Evolutionary conservation across 805 yeast genomes (phyloP).

Genomic region (Limtongozyma cylindracea): DNA sequence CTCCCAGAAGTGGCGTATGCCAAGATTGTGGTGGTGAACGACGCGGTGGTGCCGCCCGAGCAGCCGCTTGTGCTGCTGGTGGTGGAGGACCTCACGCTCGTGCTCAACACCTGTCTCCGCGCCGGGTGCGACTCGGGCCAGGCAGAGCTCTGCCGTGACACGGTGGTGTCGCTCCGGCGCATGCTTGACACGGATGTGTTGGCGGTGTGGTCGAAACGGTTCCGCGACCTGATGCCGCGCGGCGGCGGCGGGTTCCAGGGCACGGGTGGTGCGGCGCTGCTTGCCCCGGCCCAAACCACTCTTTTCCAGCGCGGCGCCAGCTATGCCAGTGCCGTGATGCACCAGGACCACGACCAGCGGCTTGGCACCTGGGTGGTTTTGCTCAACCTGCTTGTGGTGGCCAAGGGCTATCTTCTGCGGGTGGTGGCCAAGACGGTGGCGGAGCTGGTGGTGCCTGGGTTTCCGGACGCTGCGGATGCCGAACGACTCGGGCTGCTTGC

Average conservation of each 20-base stretch:
- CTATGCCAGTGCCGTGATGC: too few species aligned
- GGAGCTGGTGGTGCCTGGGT: too few species aligned
- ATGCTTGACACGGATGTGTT: slow-evolving; percentile 40
- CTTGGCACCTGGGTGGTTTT: slow-evolving; percentile 21
- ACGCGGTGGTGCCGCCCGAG: slow-evolving; percentile 12
- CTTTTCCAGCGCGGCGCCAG: too few species aligned
- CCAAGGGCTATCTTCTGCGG: slow-evolving; percentile 28
- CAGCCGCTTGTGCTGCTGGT: slow-evolving; percentile 58
- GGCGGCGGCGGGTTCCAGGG: slow-evolving; percentile 8
- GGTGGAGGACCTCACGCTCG: slow-evolving; percentile 62
- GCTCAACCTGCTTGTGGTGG: slow-evolving; percentile 47
- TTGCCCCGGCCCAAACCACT: too few species aligned
- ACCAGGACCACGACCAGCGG: too few species aligned
- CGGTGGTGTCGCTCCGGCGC: slow-evolving; percentile 27
- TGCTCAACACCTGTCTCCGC: slow-evolving; percentile 39
- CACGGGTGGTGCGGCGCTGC: too few species aligned
- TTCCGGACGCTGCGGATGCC: slow-evolving; percentile 5
- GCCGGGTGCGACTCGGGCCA: slow-evolving; percentile 57
- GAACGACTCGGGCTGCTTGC: slow-evolving; percentile 10
- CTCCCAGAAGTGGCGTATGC: slow-evolving; percentile 29
- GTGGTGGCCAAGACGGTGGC: slow-evolving; percentile 17
- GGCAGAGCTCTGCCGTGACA: slow-evolving; percentile 21
- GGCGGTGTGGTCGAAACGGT: slow-evolving; percentile 13
- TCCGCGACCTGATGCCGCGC: slow-evolving; percentile 14
- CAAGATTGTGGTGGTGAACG: slow-evolving; percentile 7